Evolutionary conservation across 2,329 filamentous ascomycete genomes (phyloP).

Genomic region (Ophiosphaerella korrae): DNA sequence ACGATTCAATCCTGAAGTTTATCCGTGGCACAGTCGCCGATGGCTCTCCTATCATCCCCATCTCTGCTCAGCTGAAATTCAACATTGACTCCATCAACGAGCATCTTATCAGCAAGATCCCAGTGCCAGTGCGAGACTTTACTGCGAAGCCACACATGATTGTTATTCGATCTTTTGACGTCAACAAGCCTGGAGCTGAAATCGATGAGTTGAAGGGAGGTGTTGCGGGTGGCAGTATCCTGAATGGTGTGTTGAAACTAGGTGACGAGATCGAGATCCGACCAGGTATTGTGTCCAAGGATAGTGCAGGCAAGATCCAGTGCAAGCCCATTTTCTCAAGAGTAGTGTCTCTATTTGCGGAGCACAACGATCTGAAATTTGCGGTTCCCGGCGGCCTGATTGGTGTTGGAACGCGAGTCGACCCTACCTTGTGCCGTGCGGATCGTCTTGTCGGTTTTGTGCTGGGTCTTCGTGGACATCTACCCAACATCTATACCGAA

Average conservation of each 20-base stretch:
- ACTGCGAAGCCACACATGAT: conserved; percentile 95
- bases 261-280: conserved; percentile 98
- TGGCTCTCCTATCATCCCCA: conserved; percentile 93
- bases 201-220: conserved; percentile 98
- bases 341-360: conserved; percentile 92
- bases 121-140: conserved; percentile 90
- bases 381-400: conserved; percentile 97
- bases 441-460: conserved; percentile 99
- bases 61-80: conserved; percentile 97
- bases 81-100: conserved; percentile 99
- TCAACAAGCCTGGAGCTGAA: conserved; percentile 99
- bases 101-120: conserved; percentile 92
- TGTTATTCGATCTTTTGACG: conserved; percentile 97
- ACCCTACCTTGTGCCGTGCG: conserved; percentile 96
- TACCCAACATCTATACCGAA: conserved; percentile 97
- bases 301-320: conserved; percentile 90
- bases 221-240: conserved; percentile 95
- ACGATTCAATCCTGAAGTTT: conserved; percentile 97
- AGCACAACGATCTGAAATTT: conserved; percentile 98
- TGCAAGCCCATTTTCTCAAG: conserved; percentile 97
- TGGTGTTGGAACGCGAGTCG: conserved; percentile 93
- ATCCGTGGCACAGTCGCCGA: conserved; percentile 96
- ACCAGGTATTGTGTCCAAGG: conserved; percentile 96
- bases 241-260: conserved; percentile 95
- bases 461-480: conserved; percentile 87